These are phyloP conservation scores for Aspergillus quadrilineatus DNA, from an alignment of 2,329 filamentous ascomycete genomes.

Conservation along the genomic window DNA sequence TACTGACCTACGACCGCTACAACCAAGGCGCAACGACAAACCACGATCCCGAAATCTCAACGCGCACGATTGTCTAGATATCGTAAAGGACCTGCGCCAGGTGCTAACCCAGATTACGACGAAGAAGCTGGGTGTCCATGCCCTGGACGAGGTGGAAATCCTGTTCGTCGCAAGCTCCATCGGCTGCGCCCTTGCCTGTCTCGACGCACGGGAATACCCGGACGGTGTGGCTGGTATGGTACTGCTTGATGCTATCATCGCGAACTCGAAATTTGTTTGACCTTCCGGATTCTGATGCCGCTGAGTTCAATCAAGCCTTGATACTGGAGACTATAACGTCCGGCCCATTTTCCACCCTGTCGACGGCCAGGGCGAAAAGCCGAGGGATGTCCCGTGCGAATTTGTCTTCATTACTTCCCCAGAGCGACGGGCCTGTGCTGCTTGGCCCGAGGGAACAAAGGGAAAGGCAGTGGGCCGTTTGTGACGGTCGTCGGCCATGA, in stretches of 20 bases:
- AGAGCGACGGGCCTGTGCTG: conserved; percentile 44
- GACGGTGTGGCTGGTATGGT: conserved; percentile 48
- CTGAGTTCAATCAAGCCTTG: conserved; percentile 43
- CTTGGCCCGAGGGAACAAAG: conserved; percentile 25
- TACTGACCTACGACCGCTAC: conserved; percentile 59
- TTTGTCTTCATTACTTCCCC: conserved; percentile 46
- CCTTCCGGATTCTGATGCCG: conserved; percentile 55
- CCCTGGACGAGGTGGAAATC: conserved; percentile 6
- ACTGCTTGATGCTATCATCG: conserved; percentile 59
- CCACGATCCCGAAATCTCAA: conserved; percentile 38
- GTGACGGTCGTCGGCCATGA: conserved; percentile 57
- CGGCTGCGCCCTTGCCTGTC: conserved; percentile 53
- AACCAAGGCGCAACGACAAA: conserved; percentile 55
- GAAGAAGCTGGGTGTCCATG: conserved; percentile 26
- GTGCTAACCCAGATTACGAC: conserved; percentile 44
- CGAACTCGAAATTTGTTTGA: conserved; percentile 54
- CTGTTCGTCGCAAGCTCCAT: conserved; percentile 51
- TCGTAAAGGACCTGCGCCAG: conserved; percentile 40
- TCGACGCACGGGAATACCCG: conserved; percentile 52
- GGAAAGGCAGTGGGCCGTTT: conserved; percentile 36
- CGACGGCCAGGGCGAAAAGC: conserved; percentile 40
- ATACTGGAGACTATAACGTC: conserved; percentile 43
- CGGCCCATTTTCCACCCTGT: conserved; percentile 49
- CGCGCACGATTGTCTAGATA: conserved; percentile 4
- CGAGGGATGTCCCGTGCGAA: conserved; percentile 51